Evolutionary conservation across 2,329 filamentous ascomycete genomes (phyloP), one percentile per base, ranked within the genome.

Genomic region (Colletotrichum sp.): DNA sequence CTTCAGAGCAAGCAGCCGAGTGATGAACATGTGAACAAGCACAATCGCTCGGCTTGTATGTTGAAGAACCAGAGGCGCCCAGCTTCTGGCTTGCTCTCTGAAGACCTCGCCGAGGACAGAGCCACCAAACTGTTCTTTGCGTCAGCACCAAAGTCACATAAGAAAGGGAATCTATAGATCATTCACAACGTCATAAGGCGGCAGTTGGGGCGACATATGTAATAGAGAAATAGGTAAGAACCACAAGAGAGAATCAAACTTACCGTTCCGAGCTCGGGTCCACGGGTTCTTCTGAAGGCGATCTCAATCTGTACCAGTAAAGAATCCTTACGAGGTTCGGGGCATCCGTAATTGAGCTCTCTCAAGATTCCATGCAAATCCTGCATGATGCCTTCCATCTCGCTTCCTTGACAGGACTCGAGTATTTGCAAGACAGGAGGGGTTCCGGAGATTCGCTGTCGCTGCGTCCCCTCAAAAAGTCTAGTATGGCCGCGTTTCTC

Each of bases 231-330:
- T 6, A 52, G 44, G 44, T 8, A 21, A 52, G 9, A 21, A 13
- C n/a, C n/a, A 5, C 44, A 52, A 52, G n/a, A 13, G 12, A 52
- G n/a, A 0, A 8, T 8, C 12, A 28, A 26, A 78, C 83, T 80
- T 72, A 86, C 86, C 6, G 87, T 91, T 2, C 90, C 91, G 0
- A 93, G 77, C 65, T 92, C 89, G 15, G 89, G 88, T 0, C 89
- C 90, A 0, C 89, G 88, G 0, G 86, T 90, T 1, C 81, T 78
- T 0, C 78, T 77, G 76, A 91, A 89, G 0, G 49, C 72, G 13
- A 2, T 5, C 16, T 74, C 67, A 6, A 71, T 74, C 1, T 64
- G 18, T 10, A 12, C 8, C 8, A 89, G 80, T 59, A 92, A 89
- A 6, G 83, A 78, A 0, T 80, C 78, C 0, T 72, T 5, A 0